These are phyloP conservation scores for Arachis hypogaea DNA, from an alignment of 306 rosid genomes.

Conservation along the genomic window DNA sequence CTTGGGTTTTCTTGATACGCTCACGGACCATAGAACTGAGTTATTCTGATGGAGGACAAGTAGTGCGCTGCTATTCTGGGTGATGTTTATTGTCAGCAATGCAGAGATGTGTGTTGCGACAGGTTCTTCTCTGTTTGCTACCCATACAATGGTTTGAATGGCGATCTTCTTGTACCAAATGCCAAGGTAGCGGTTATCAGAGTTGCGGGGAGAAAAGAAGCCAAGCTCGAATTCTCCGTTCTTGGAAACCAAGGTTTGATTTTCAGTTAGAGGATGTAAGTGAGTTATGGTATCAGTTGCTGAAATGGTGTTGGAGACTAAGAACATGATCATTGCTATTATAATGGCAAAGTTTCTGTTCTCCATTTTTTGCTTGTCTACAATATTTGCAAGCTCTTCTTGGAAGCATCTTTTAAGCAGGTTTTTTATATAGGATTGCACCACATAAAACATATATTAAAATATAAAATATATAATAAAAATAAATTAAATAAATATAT, in stretches of 20 bases:
- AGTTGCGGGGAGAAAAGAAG: slow-evolving; percentile 39
- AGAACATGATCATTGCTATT: not conserved
- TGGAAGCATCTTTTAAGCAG: not conserved
- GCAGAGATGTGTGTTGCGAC: slow-evolving; percentile 27
- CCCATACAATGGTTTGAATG: slow-evolving; percentile 41
- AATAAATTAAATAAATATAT: too few species aligned
- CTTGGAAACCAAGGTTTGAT: slow-evolving; percentile 38
- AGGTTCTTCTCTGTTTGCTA: slow-evolving; percentile 39
- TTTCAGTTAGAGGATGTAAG: slow-evolving; percentile 30
- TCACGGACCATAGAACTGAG: slow-evolving; percentile 41
- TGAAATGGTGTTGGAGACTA: slow-evolving; percentile 4
- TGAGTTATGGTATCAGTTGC: slow-evolving; percentile 10
- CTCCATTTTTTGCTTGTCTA: not conserved
- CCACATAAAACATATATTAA: too few species aligned
- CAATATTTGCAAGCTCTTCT: not conserved
- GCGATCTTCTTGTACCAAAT: slow-evolving; percentile 45
- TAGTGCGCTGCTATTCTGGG: not conserved
- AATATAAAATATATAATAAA: too few species aligned
- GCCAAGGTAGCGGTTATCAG: slow-evolving; percentile 38
- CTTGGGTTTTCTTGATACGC: not conserved
- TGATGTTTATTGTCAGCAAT: slow-evolving; percentile 18
- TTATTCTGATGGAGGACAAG: slow-evolving; percentile 30
- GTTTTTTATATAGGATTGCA: too few species aligned
- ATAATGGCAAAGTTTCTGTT: not conserved
- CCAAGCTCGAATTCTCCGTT: slow-evolving; percentile 47